Evolutionary conservation across 306 rosid genomes (phyloP).

Genomic region (Castanea sativa): DNA sequence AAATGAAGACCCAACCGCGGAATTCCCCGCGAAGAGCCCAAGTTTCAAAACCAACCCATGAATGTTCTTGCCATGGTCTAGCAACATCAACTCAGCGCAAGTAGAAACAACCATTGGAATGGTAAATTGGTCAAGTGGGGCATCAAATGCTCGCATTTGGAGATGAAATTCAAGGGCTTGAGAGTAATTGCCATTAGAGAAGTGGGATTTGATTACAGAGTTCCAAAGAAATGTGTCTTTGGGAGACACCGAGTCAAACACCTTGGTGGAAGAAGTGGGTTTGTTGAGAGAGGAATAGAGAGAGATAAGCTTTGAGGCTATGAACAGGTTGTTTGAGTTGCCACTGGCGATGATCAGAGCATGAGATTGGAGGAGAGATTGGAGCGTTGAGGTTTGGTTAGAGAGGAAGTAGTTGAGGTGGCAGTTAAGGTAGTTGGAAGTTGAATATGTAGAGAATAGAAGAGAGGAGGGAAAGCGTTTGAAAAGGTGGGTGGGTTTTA

Average conservation of each 20-base stretch:
- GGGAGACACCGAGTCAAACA: slow-evolving; percentile 42
- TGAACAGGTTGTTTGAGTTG: slow-evolving; percentile 65
- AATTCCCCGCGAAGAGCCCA: slow-evolving; percentile 34
- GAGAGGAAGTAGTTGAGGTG: slow-evolving; percentile 43
- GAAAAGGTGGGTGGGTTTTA: slow-evolving; percentile 13
- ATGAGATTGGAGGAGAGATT: slow-evolving; percentile 51
- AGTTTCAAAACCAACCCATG: slow-evolving; percentile 58
- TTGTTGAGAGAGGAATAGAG: slow-evolving; percentile 47
- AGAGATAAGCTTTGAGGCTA: slow-evolving; percentile 71
- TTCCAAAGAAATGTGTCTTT: slow-evolving; percentile 68
- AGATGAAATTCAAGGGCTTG: slow-evolving; percentile 43
- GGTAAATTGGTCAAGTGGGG: slow-evolving; percentile 52
- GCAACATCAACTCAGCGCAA: slow-evolving; percentile 43
- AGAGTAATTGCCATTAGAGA: slow-evolving; percentile 41
- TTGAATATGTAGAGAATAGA: slow-evolving; percentile 8
- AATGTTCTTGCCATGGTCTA: slow-evolving; percentile 39
- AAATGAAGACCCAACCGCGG: slow-evolving; percentile 65
- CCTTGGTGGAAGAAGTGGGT: slow-evolving; percentile 35
- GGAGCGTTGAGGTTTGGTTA: slow-evolving; percentile 33
- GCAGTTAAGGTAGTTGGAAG: slow-evolving; percentile 15
- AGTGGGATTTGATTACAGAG: slow-evolving; percentile 73
- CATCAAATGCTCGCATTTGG: slow-evolving; percentile 49
- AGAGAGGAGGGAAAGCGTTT: slow-evolving; percentile 19
- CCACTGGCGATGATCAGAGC: slow-evolving; percentile 63
- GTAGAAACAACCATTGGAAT: slow-evolving; percentile 58